A percentile compares a stretch with the other conserved stretches of the same genome.
Evolutionary conservation across 2,329 filamentous ascomycete genomes (phyloP).

Genomic region (Microcyclosporella mali): DNA sequence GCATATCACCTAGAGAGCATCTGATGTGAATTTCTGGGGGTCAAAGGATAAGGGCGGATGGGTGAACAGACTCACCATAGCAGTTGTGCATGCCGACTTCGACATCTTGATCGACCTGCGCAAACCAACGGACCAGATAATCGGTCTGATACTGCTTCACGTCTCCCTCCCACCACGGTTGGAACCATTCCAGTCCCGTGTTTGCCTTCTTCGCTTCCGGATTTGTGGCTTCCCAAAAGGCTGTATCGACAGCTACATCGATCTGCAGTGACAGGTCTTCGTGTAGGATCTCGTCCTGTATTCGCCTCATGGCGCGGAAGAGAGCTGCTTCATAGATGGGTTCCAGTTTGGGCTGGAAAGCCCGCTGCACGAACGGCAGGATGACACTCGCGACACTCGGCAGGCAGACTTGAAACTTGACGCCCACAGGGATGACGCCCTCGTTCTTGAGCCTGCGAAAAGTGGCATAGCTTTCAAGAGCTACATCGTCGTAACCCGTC

Average conservation of each 20-base stretch:
- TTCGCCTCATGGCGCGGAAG: conserved; percentile 23
- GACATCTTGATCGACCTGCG: conserved; percentile 32
- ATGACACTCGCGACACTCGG: conserved; percentile 28
- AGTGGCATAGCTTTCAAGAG: conserved; percentile 30
- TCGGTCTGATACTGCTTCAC: conserved; percentile 33
- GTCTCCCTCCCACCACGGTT: conserved; percentile 32
- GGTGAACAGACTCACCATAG: conserved; percentile 33
- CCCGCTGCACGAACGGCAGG: conserved; percentile 22
- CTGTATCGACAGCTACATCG: conserved; percentile 32
- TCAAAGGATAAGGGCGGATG: neutral
- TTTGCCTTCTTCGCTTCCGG: conserved; percentile 11
- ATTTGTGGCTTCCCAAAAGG: conserved; percentile 26
- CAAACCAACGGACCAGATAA: conserved; percentile 29
- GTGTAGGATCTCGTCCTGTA: conserved; percentile 31
- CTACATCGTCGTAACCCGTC: conserved; percentile 31
- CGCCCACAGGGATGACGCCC: conserved; percentile 25
- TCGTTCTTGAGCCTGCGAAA: conserved; percentile 29
- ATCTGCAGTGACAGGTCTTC: conserved; percentile 34
- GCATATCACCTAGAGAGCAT: conserved; percentile 34
- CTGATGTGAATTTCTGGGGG: too few species aligned
- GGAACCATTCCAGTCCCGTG: conserved; percentile 17
- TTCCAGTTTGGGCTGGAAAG: conserved; percentile 28
- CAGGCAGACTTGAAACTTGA: conserved; percentile 33
- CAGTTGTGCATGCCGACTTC: conserved; percentile 44
- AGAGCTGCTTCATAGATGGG: conserved; percentile 32